These are phyloP conservation scores for Mycena maculata DNA, from an alignment of 768 basidiomycete species.

Conservation along the genomic window DNA sequence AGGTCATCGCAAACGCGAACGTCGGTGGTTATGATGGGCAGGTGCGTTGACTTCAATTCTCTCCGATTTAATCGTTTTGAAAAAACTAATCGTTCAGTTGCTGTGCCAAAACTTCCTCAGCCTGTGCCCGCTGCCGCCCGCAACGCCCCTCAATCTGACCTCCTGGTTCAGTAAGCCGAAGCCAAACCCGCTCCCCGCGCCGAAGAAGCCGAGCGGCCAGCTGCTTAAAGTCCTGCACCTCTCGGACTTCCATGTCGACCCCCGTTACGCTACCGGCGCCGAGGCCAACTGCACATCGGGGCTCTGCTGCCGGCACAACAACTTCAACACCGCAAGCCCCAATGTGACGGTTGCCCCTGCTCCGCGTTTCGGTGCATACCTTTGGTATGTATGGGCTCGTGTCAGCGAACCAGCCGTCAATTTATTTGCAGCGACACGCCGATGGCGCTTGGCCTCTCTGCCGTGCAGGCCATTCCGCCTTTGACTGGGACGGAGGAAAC, in stretches of 20 bases:
- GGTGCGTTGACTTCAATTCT: conserved; percentile 46
- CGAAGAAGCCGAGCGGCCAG: conserved; percentile 70
- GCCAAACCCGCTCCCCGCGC: conserved; percentile 71
- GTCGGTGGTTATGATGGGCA: conserved; percentile 81
- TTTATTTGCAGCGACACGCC: conserved; percentile 67
- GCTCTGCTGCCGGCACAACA: conserved; percentile 72
- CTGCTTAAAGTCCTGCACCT: conserved; percentile 79
- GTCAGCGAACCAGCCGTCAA: neutral
- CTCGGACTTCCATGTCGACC: conserved; percentile 84
- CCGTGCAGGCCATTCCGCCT: conserved; percentile 73
- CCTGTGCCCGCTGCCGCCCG: conserved; percentile 65
- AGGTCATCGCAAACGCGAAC: conserved; percentile 78
- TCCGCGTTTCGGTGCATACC: conserved; percentile 74
- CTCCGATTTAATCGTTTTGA: neutral
- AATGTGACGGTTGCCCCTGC: conserved; percentile 66
- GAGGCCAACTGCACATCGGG: conserved; percentile 80
- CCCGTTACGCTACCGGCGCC: conserved; percentile 74
- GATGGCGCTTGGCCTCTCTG: conserved; percentile 67
- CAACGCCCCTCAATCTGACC: conserved; percentile 70
- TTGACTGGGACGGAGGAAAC: conserved; percentile 69
- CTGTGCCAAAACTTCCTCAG: conserved; percentile 34
- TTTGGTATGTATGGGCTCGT: conserved; percentile 54
- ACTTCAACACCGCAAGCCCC: conserved; percentile 61
- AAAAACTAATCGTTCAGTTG: neutral
- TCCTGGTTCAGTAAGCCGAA: conserved; percentile 84